Evolutionary conservation across 2,329 filamentous ascomycete species (phyloP).

Genomic region (Beauveria sp.): DNA sequence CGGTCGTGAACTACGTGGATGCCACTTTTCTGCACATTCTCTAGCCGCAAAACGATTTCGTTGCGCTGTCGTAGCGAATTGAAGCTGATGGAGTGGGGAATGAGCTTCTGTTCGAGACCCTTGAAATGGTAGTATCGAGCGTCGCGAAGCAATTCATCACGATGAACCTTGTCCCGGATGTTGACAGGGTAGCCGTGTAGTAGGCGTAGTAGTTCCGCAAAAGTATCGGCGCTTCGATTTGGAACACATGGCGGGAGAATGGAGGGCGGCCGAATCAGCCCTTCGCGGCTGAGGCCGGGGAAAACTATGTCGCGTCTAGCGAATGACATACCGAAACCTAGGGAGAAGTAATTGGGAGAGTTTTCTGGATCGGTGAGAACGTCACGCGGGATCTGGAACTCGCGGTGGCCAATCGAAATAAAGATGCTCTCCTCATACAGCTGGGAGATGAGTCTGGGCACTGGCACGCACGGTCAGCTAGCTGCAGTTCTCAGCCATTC

Average conservation of each 20-base stretch:
- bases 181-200: conserved; percentile 76
- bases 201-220: conserved; percentile 73
- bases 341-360: conserved; percentile 90
- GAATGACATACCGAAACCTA: conserved; percentile 87
- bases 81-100: conserved; percentile 67
- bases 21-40: conserved; percentile 85
- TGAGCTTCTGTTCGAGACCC: conserved; percentile 79
- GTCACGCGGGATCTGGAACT: conserved; percentile 86
- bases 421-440: conserved; percentile 89
- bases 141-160: conserved; percentile 70
- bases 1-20: conserved; percentile 55
- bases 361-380: conserved; percentile 81
- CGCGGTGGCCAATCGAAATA: conserved; percentile 77
- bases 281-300: conserved; percentile 71
- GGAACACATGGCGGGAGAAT: conserved; percentile 78
- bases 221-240: conserved; percentile 73
- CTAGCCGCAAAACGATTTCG: conserved; percentile 73
- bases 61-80: conserved; percentile 60
- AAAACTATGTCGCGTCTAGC: conserved; percentile 72
- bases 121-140: conserved; percentile 91
- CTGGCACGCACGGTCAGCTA: conserved; percentile 31
- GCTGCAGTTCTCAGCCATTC: no score
- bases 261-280: conserved; percentile 76
- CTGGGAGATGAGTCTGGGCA: conserved; percentile 83
- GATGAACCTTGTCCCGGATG: conserved; percentile 69